phyloP scores from a whole-genome alignment of 768 basidiomycete species.

The Tricholoma flavovirens region DNA sequence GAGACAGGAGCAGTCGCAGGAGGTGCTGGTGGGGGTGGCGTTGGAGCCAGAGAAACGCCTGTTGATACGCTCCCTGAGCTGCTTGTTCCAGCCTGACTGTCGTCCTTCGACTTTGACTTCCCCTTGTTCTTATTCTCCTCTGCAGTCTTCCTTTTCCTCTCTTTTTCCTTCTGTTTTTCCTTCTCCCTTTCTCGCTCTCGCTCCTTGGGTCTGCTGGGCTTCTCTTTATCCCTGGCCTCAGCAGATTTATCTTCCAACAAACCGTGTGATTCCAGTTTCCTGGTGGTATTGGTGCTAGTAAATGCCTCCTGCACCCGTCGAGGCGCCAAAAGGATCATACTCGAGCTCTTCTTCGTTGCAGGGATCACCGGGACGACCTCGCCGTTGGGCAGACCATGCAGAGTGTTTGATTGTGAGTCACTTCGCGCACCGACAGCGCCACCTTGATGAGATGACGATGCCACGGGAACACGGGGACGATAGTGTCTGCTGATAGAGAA shows the following conservation, averaged over 20 bases:
- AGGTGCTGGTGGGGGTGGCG: conserved; percentile 8
- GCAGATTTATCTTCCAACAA: conserved; percentile 42
- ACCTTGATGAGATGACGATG: neutral
- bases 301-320: conserved; percentile 74
- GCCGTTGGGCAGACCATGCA: neutral
- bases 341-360: conserved; percentile 26
- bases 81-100: conserved; percentile 20
- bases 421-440: conserved; percentile 1
- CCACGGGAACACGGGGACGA: conserved; percentile 18
- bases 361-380: conserved; percentile 3
- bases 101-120: conserved; percentile 20
- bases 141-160: conserved; percentile 21
- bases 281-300: conserved; percentile 70
- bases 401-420: conserved; percentile 8
- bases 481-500: conserved; percentile 76
- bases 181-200: conserved; percentile 18
- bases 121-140: conserved; percentile 23
- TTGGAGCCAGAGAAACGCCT: conserved; percentile 6
- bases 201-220: conserved; percentile 20
- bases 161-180: conserved; percentile 26
- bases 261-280: conserved; percentile 62
- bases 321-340: conserved; percentile 64
- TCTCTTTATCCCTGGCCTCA: conserved; percentile 29
- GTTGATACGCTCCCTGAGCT: conserved; percentile 19
- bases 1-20: conserved; percentile 17